These are phyloP conservation scores for Trichopus zeylanicus DNA, from an alignment of 116 monocot species.

Conservation along the genomic window DNA sequence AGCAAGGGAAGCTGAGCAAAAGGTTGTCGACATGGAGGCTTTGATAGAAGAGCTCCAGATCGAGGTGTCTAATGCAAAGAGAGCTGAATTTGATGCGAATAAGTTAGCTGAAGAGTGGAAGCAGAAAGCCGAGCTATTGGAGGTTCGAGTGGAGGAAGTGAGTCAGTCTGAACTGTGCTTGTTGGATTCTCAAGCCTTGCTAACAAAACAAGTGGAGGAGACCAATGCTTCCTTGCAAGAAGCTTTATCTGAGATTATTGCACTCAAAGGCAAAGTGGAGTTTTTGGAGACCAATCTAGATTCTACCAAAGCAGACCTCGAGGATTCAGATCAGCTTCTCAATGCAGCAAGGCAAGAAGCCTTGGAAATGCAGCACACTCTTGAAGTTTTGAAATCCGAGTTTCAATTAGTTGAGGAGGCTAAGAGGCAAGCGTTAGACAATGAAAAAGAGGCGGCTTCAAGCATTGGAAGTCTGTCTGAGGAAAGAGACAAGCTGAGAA, in stretches of 20 bases:
- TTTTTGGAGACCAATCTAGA: conserved; percentile 29
- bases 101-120: conserved; percentile 58
- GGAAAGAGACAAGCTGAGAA: conserved; percentile 8
- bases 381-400: conserved; percentile 20
- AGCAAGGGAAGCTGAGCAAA: conserved; percentile 31
- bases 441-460: conserved; percentile 16
- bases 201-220: conserved; percentile 35
- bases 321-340: conserved; percentile 14
- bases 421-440: conserved; percentile 21
- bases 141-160: conserved; percentile 44
- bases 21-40: conserved; percentile 38
- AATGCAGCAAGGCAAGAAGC: conserved; percentile 6
- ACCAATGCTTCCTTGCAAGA: conserved; percentile 28
- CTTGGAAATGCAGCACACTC: conserved; percentile 10
- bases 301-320: conserved; percentile 6
- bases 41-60: conserved; percentile 32
- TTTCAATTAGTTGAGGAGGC: conserved; percentile 14
- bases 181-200: conserved; percentile 26
- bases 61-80: conserved; percentile 45
- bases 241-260: conserved; percentile 35
- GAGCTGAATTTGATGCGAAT: conserved; percentile 33
- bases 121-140: conserved; percentile 42
- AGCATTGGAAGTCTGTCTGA: conserved; percentile 20
- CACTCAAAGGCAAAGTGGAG: conserved; percentile 47
- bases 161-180: conserved; percentile 26